A percentile compares a stretch with the other conserved stretches of the same genome.
Conservation (phyloP, 2,329 filamentous ascomycete species). For the Xylaria sp. region DNA sequence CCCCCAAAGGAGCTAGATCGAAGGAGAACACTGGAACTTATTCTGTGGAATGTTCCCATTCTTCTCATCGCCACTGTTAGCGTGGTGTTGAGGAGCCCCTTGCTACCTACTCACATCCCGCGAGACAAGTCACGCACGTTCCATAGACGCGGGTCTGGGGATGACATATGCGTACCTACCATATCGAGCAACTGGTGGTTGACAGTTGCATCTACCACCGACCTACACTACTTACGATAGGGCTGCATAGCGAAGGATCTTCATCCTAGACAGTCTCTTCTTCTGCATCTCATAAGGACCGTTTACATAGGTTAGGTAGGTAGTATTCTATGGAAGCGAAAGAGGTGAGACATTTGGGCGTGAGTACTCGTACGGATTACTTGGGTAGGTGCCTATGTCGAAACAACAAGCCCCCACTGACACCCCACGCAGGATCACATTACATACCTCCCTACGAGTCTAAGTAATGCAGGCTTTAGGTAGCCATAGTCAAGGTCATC, state of each 20-base stretch:
- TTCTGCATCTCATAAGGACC: not conserved
- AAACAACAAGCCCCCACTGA: not conserved
- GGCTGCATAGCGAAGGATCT: conserved; percentile 5
- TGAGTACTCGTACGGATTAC: too few species aligned
- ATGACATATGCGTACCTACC: not conserved
- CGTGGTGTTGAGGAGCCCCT: not conserved
- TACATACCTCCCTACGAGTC: not conserved
- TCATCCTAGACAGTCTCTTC: not conserved
- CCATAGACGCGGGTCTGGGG: not conserved
- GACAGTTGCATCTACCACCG: not conserved
- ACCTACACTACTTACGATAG: conserved; percentile 1
- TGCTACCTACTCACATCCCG: too few species aligned
- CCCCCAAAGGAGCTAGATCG: too few species aligned
- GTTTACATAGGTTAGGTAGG: too few species aligned
- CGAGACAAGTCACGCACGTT: too few species aligned
- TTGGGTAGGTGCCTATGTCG: too few species aligned
- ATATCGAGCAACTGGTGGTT: too few species aligned
- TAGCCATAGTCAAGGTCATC: not conserved
- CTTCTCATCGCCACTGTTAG: not conserved
- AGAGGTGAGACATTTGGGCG: not conserved
- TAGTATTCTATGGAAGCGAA: not conserved
- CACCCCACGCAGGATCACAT: not conserved
- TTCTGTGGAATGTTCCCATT: not conserved
- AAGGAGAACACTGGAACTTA: not conserved
- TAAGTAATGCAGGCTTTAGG: not conserved